Base-by-base conservation (phyloP, 2,329 filamentous ascomycete genomes). In the Fusarium nygamai region DNA sequence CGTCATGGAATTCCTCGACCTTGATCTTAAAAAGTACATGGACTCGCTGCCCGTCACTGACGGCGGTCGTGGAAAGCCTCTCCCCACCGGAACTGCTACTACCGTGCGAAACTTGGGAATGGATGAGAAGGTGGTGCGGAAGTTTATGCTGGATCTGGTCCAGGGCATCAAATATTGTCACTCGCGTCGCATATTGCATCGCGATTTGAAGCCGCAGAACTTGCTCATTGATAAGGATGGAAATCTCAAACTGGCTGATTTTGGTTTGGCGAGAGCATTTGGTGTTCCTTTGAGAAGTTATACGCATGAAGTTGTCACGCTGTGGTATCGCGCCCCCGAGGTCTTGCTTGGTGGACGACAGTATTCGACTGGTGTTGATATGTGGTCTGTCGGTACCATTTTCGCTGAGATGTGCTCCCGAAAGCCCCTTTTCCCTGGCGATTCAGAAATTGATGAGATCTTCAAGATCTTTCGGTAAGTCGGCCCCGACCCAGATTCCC, bases 11-110 rank as follows among this genome's bases (percentile, higher is more conserved):
- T 98, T 94, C 83, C 92, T 98, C 75, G 95, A 97, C 80, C 88
- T 96, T 62, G 95, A 98, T 79, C 87, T 98, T 76, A 98, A 98
- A 86, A 97, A 97, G 83, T 98, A 97, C 84, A 98, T 98, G 94
- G 95, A 98, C 83, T 90, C 94, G 9, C 88, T 97, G 47, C 94
- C 94, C 6, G 91, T 96, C 63, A 92, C 88, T 78, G 93, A 97
- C 79, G 94, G 94, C 77, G 94, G 94, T 29, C 91, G 94, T 62
- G 94, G 94, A 78, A 96, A 96, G 85, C 89, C 94, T 47, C 87
- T 98, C 53, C 95, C 95, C 13, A 93, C 96, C 74, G 94, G 93
- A 60, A 90, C 92, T 34, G 90, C 89, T 24, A 61, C 71, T 11
- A 71, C 67, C 12, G 59, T 73, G 81, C 89, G 64, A 87, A 89